phyloP scores from a whole-genome alignment of 1,284 basidiomycete species.

The Fomitopsis palustris region DNA sequence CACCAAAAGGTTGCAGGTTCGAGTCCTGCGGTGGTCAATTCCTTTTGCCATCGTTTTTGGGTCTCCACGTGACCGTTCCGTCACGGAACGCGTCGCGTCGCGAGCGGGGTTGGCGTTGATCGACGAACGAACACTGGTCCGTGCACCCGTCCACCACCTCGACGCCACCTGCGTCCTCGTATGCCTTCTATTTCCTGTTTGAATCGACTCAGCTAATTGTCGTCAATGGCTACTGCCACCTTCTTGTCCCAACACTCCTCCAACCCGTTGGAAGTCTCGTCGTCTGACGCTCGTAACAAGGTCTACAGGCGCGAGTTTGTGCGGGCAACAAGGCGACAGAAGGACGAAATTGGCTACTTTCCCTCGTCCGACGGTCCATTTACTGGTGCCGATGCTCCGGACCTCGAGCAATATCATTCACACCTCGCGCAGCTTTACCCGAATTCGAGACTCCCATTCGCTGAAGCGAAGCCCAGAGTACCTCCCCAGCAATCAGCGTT shows the following conservation, averaged over 20 bases:
- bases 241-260: constrained; percentile 71
- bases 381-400: constrained; percentile 34
- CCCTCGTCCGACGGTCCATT: constrained; percentile 51
- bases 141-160: neutral
- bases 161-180: neutral
- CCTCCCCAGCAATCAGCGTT: neutral
- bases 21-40: constrained; percentile 80
- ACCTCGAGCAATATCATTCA: constrained; percentile 46
- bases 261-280: constrained; percentile 68
- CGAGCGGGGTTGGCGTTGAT: neutral
- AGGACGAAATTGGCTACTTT: constrained; percentile 25
- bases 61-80: constrained; percentile 1
- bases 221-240: constrained; percentile 28
- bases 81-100: constrained; percentile 7
- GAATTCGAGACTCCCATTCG: constrained; percentile 12
- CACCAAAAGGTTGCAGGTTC: constrained; percentile 87
- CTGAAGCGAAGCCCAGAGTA: neutral
- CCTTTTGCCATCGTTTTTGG: constrained; percentile 16
- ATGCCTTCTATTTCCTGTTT: neutral
- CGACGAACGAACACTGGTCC: neutral
- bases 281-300: constrained; percentile 57
- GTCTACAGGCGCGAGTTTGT: constrained; percentile 35
- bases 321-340: constrained; percentile 11
- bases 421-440: constrained; percentile 47
- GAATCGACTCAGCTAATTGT: constrained; percentile 9